Base-by-base conservation (phyloP, 176 grass and related monocot species). In the Leersia perrieri region DNA sequence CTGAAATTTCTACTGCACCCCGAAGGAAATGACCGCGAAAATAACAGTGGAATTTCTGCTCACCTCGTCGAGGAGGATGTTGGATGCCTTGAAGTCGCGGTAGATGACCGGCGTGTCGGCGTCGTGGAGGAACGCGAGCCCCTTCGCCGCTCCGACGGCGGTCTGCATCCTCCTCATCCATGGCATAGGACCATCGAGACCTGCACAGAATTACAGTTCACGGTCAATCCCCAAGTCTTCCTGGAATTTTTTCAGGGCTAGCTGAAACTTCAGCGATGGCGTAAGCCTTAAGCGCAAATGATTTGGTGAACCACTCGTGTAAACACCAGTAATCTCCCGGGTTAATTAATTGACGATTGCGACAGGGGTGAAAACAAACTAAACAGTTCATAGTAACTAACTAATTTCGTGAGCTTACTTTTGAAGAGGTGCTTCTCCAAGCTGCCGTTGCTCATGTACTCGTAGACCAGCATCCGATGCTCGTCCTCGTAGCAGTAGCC, bases 11-110 rank as follows among this genome's bases (percentile, higher is more conserved):
- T 2, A 35, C 49, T 16, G 60, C 16, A 63, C 1, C 29, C 62
- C 15, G 0, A 64, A 32, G 27, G 25, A 55, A 68, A 64, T 9
- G 25, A 28, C 18, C 1, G 41, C 10, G 26, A 64, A 64, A 72
- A 49, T 3, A 30, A 33, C 16, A 20, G 29, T 29, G 18, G 66
- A 13, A 41, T 25, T 72, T 1, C 12, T 26, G 44, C 83, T 90
- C 74, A 97, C 95, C 70, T 64, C 29, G 69, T 94, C 90, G 7
- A 97, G 89, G 76, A 97, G 72, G 75, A 97, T 87, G 69, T 97
- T 97, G 33, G 95, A 97, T 0, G 95, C 88, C 89, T 97, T 97
- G 88, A 97, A 94, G 66, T 97, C 95, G 18, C 95, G 95, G 89
- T 92, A 92, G 73, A 97, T 97, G 5, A 97, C 89, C 5, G 95